Evolutionary conservation across 192 early-diverging fungal species (phyloP), one percentile per base, ranked within the genome.

Genomic region (Rhizophagus sp.): DNA sequence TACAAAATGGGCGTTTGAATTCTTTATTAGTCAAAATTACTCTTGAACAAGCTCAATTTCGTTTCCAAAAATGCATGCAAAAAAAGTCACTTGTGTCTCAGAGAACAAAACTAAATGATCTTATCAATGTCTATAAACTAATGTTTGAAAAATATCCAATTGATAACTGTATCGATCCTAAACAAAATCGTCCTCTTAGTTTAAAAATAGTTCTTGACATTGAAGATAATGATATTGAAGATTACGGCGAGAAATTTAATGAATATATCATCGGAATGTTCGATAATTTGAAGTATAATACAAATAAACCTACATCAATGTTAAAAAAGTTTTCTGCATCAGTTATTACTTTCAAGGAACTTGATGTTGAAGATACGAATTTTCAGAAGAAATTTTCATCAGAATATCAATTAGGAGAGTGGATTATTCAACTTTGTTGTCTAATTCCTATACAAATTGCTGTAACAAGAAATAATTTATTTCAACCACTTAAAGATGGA

Each of bases 361-460:
- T 57, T 52, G 47, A 74, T 74, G 3, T 57, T 33, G 24, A 30
- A 12, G 25, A 74, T 5, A 7, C n/a, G 2, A 17, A 74, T 15
- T 49, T 61, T 17, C 11, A 33, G 33, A 27, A 61, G 30, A 22
- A 74, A 61, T 50, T 30, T 57, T 30, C 72, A 5, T 50, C 11
- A 12, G 24, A 22, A 57, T 74, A 33, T 57, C 13, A 57, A 33
- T 9, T 57, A 27, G 44, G 61, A 19, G 75, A 52, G 66, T 77
- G 75, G 75, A 49, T 77, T 11, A 65, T 77, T 52, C 62, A 77
- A 15, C n/a, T 77, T 17, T 77, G 25, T 27, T 36, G 19, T 27
- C 24, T 77, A 25, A 65, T 77, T 33, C 73, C 62, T 44, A 41
- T 64, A 27, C 67, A 80, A 49, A 75, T 80, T 52, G 79, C 79